Evolutionary conservation across 148 eudicot genomes (phyloP), one percentile per base, ranked within the genome.

Genomic region (Pharnaceum exiguum): DNA sequence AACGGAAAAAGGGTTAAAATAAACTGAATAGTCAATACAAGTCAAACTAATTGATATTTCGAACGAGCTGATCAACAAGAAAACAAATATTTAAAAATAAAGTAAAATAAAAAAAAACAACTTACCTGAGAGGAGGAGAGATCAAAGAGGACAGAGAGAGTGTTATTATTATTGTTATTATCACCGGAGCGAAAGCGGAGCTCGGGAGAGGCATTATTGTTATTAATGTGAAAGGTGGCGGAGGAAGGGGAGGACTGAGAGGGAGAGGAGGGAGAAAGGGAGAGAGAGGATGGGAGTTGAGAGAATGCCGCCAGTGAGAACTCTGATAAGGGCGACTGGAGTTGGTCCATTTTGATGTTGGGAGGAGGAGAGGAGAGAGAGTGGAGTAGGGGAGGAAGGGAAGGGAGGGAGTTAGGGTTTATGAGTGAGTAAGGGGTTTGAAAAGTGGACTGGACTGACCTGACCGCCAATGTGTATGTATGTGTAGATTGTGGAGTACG

Each of bases 101-200:
- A 28, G 4, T 38, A n/a, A 27, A 54, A 23, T 10, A 5, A 17
- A 10, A 6, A 45, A 18, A 19, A 6, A 40, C 29, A 15, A 0
- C 13, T 6, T 55, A 80, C 95, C 89, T 76, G 76, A 57, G 84
- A 64, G 30, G 51, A 44, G 5, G 24, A 60, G 61, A 86, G 78
- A 68, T 69, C 78, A 36, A 86, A n/a, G n/a, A n/a, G n/a, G n/a
- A n/a, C n/a, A n/a, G n/a, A n/a, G n/a, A n/a, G n/a, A n/a, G n/a
- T n/a, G n/a, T n/a, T 28, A 27, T 35, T 58, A 25, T 53, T 10
- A 10, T 53, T 17, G 24, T 38, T 56, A 23, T 46, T 53, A 0
- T 73, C 31, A 47, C 74, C 78, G 26, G 74, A 35, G 17, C 30
- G 67, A 51, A 86, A 57, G 4, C 69, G 79, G 45, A 80, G 89